A percentile compares a stretch with the other conserved stretches of the same genome.
phyloP scores from a whole-genome alignment of 345 rosid genomes.

The Punica granatum region DNA sequence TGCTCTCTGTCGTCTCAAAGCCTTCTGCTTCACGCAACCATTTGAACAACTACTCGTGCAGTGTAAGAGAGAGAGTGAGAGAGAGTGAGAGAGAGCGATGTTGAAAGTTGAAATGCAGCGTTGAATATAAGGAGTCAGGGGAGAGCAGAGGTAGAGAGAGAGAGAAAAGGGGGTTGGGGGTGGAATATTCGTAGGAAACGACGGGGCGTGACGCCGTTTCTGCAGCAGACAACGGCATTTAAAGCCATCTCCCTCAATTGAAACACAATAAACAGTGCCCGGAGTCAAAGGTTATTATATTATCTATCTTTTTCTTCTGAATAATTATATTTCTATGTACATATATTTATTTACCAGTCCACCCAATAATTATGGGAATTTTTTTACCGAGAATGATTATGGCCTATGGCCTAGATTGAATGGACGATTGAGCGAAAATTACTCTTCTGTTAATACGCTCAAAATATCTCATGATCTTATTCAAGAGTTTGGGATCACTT shows the following conservation, averaged over 20 bases:
- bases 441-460: too few species aligned
- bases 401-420: too few species aligned
- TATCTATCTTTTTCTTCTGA: too few species aligned
- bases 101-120: too few species aligned
- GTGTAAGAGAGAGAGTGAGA: constrained; percentile 10
- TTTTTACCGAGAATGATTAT: too few species aligned
- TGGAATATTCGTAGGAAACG: constrained; percentile 28
- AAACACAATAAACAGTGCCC: neutral
- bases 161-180: neutral
- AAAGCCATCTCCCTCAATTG: neutral
- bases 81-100: constrained; percentile 13
- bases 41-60: too few species aligned
- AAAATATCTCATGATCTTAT: too few species aligned
- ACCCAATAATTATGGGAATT: too few species aligned
- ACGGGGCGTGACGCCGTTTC: constrained; percentile 47
- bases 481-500: too few species aligned
- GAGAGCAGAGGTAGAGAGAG: too few species aligned
- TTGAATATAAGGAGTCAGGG: neutral
- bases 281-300: constrained; percentile 5
- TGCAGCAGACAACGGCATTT: constrained; percentile 8
- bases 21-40: constrained; percentile 58
- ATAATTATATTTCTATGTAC: neutral
- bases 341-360: neutral
- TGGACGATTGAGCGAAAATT: too few species aligned
- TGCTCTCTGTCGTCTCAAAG: constrained; percentile 20